Conservation (phyloP, 345 rosid species). For the Jatropha curcas region DNA sequence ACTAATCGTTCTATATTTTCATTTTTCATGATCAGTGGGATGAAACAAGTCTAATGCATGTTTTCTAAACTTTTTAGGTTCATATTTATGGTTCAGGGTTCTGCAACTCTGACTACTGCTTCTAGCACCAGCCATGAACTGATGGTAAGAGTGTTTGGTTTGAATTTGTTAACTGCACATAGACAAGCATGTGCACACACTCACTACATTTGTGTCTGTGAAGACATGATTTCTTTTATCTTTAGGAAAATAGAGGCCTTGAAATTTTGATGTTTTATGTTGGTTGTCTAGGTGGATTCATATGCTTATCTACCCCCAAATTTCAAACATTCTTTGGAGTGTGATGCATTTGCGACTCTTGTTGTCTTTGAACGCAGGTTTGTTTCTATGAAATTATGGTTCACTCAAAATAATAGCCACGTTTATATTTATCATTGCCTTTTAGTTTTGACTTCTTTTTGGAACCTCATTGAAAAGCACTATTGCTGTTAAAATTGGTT, state of each 20-base stretch:
- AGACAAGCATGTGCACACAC: neutral
- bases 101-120: conserved; percentile 48
- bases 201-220: neutral
- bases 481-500: neutral
- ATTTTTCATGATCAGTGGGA: conserved; percentile 1
- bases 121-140: conserved; percentile 44
- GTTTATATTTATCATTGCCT: conserved; percentile 5
- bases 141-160: conserved; percentile 43
- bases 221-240: conserved; percentile 1
- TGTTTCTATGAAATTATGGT: conserved; percentile 7
- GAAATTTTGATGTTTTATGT: conserved; percentile 9
- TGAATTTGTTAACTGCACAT: neutral
- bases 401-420: neutral
- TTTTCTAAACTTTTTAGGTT: conserved; percentile 44
- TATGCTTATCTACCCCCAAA: conserved; percentile 85
- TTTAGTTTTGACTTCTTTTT: conserved; percentile 12
- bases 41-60: conserved; percentile 7
- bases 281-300: conserved; percentile 66
- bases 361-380: conserved; percentile 74
- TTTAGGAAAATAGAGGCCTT: neutral
- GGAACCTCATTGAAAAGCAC: neutral
- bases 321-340: conserved; percentile 55
- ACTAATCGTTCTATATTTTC: neutral
- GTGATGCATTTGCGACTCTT: conserved; percentile 64
- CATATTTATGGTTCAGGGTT: conserved; percentile 75